Evolutionary conservation across 164 flowering plant species (phyloP), one percentile per base, ranked within the genome.

Genomic region (Euptelea pleiosperma): DNA sequence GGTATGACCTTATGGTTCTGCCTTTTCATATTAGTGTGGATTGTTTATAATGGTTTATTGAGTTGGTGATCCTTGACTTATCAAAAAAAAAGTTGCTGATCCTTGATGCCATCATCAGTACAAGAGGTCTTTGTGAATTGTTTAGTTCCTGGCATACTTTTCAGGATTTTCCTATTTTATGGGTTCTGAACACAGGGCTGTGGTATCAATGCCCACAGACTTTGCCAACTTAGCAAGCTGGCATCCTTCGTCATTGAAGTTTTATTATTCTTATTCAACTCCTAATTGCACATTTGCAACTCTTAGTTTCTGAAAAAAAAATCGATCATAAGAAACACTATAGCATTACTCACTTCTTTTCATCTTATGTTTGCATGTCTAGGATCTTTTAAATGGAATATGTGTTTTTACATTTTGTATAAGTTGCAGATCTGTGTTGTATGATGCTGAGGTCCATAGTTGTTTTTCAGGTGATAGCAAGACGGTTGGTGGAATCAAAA

Each of bases 401-500:
- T 6, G 3, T 24, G 22, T 18, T 44, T 22, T 51, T 19, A n/a
- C n/a, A n/a, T n/a, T n/a, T n/a, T n/a, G n/a, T 10, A 6, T 49
- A 29, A 6, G 36, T 15, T 39, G 42, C 19, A 53, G 25, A 31
- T 47, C 21, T 37, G 3, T 59, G 6, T 47, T 39, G 52, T 46
- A 40, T 45, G 56, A 14, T 43, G 26, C 11, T 31, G 35, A 39
- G 31, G 15, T 29, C 21, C 56, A 14, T 40, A 25, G 10, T 56
- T 58, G 40, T 62, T 72, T 66, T 78, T 57, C 81, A 93, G 98
- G 90, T 93, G 60, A 93, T 90, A 49, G 98, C 98, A 49, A 81
- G 41, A 69, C 76, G 98, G 59, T 71, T 93, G 64, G 63, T 90
- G 79, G 99, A 93, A 73, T 90, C 99, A 58, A 93, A 93, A 69